Evolutionary conservation across 345 rosid genomes (phyloP), one percentile per base, ranked within the genome.

Genomic region (Boechera stricta): DNA sequence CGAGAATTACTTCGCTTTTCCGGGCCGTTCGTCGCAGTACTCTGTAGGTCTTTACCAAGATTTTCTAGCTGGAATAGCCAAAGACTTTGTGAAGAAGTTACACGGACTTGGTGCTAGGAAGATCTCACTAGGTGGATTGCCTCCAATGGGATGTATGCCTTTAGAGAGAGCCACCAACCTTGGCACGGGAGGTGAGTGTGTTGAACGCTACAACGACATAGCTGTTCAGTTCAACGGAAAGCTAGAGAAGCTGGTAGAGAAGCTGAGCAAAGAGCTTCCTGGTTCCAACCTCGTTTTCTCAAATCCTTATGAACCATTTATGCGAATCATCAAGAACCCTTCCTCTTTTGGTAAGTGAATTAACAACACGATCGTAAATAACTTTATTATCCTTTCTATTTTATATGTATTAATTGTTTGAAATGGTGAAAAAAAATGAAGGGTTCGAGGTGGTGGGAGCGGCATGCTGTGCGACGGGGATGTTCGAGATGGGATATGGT

Each of bases 401-500:
- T 10, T 8, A 33, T 3, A 4, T 62, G 6, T 62, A 13, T 1
- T 18, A 8, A 57, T 26, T 39, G 35, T 42, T 63, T 56, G 31
- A 52, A 21, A 21, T 52, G 56, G 56, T 52, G 31, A 52, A 52
- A 52, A 52, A 52, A 18, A 16, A 18, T 44, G 38, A 28, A 64
- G 69, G 97, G 52, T 79, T 91, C 42, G 87, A 87, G 52, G 85
- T 74, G 7, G 77, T 87, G 0, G 63, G 47, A 1, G 59, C 82
- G 32, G 94, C 88, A 26, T 91, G 97, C 12, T 91, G 97, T 21
- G 93, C 92, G 0, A 83, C 90, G 0, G 97, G 97, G 12, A 85
- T 86, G 93, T 91, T 79, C 57, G 97, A 91, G 83, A 87, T 91
- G 97, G 93, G 94, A 0, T 91, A 89, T 66, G 81, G 88, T 24